Evolutionary conservation across 805 yeast species (phyloP).

Genomic region (Metschnikowia kunwiensis): DNA sequence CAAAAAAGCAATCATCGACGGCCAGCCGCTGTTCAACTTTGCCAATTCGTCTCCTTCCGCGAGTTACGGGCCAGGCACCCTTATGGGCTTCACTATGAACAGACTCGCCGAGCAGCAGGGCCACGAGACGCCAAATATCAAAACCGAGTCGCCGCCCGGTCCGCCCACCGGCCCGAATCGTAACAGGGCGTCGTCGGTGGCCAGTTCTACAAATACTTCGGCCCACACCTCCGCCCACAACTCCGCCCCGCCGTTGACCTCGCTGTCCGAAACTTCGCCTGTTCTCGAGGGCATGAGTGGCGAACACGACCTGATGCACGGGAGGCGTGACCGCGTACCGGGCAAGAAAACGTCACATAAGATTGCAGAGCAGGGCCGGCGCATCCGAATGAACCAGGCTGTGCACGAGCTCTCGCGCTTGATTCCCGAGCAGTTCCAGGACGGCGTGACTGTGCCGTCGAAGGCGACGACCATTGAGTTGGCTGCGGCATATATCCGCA

Average conservation of each 20-base stretch:
- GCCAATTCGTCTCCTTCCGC: conserved; percentile 6
- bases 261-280: conserved; percentile 22
- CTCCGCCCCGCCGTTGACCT: conserved; percentile 4
- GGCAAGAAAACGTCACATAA: conserved; percentile 76
- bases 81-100: conserved; percentile 49
- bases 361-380: conserved; percentile 92
- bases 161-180: not conserved
- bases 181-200: not conserved
- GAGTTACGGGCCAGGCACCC: conserved; percentile 27
- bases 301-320: not conserved
- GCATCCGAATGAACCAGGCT: conserved; percentile 89
- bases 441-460: conserved; percentile 63
- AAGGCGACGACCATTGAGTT: conserved; percentile 95
- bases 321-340: conserved; percentile 21
- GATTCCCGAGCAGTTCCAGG: conserved; percentile 61
- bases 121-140: not conserved
- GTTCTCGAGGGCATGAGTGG: conserved; percentile 10
- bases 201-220: not conserved
- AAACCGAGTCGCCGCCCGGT: not conserved
- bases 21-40: conserved; percentile 1
- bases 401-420: conserved; percentile 68
- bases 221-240: not conserved
- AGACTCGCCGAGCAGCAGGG: conserved; percentile 36
- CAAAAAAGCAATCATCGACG: conserved; percentile 25
- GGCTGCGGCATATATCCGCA: conserved; percentile 66